Evolutionary conservation across 192 early-diverging fungal genomes (phyloP).

Genomic region (Rhizophagus prolifer): DNA sequence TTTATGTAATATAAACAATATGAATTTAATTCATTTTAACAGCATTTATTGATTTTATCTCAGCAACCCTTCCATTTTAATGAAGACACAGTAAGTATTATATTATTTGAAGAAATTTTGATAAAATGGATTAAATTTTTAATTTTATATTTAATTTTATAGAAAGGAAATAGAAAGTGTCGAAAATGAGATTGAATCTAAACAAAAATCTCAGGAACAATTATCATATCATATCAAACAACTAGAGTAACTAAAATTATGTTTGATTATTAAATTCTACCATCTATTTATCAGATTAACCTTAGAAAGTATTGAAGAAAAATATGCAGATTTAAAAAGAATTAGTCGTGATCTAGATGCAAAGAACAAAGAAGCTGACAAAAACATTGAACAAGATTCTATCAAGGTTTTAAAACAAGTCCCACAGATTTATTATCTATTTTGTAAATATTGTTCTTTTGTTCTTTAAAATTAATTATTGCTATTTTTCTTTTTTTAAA

Average conservation of each 20-base stretch:
- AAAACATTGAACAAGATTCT: conserved; percentile 11
- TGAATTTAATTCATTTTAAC: neutral
- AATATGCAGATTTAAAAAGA: conserved; percentile 1
- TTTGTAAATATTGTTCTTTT: neutral
- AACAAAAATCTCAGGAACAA: neutral
- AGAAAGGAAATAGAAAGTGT: conserved; percentile 6
- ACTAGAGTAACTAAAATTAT: conserved; percentile 1
- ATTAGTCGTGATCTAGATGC: conserved; percentile 18
- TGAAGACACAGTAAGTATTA: neutral
- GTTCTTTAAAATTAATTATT: neutral
- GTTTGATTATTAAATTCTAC: neutral
- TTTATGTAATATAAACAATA: neutral
- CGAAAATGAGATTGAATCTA: conserved; percentile 7
- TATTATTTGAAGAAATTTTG: neutral
- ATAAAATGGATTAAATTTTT: no score
- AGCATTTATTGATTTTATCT: neutral
- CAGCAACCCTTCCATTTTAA: neutral
- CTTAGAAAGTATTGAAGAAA: conserved; percentile 4
- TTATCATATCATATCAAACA: neutral
- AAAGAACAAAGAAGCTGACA: conserved; percentile 5
- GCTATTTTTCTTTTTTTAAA: neutral
- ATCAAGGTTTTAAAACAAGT: conserved; percentile 15
- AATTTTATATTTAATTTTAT: neutral
- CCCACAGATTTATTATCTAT: neutral
- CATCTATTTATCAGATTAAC: neutral